These are phyloP conservation scores for Starmerella cellae DNA, from an alignment of 805 yeast genomes.

Conservation along the genomic window DNA sequence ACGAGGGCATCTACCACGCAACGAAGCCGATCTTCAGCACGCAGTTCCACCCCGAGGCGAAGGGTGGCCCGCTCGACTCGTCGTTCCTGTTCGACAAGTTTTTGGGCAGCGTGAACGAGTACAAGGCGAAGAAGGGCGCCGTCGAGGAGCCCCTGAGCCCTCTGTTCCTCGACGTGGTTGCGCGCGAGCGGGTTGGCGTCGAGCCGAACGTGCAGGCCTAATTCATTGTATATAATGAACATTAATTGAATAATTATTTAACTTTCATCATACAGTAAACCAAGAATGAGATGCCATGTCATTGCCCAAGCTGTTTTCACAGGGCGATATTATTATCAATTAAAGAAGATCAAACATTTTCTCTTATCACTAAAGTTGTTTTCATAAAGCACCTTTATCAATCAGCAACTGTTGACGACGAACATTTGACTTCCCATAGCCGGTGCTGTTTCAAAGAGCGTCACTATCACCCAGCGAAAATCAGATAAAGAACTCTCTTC, in stretches of 20 bases:
- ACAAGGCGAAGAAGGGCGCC: slow-evolving; percentile 37
- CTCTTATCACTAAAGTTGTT: too few species aligned
- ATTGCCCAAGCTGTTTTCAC: too few species aligned
- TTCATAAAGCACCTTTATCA: too few species aligned
- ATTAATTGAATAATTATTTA: neutral
- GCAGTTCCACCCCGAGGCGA: slow-evolving; percentile 98
- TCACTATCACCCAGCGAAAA: too few species aligned
- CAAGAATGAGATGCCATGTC: too few species aligned
- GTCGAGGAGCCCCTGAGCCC: slow-evolving; percentile 32
- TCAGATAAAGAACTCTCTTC: too few species aligned
- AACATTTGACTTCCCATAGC: too few species aligned
- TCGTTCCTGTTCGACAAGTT: slow-evolving; percentile 83
- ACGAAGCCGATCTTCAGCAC: slow-evolving; percentile 85
- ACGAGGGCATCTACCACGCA: slow-evolving; percentile 93
- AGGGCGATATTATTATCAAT: too few species aligned
- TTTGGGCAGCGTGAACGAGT: slow-evolving; percentile 52
- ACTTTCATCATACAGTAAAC: too few species aligned
- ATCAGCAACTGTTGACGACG: too few species aligned
- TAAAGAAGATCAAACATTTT: too few species aligned
- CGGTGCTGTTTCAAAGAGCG: too few species aligned
- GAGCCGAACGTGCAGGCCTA: slow-evolving; percentile 29
- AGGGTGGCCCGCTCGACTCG: slow-evolving; percentile 96
- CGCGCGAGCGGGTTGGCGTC: slow-evolving; percentile 33
- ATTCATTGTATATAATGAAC: neutral
- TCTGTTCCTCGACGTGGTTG: slow-evolving; percentile 29